These are phyloP conservation scores for Suhomyces coccinellae DNA, from an alignment of 1,139 yeast genomes.

Conservation along the genomic window DNA sequence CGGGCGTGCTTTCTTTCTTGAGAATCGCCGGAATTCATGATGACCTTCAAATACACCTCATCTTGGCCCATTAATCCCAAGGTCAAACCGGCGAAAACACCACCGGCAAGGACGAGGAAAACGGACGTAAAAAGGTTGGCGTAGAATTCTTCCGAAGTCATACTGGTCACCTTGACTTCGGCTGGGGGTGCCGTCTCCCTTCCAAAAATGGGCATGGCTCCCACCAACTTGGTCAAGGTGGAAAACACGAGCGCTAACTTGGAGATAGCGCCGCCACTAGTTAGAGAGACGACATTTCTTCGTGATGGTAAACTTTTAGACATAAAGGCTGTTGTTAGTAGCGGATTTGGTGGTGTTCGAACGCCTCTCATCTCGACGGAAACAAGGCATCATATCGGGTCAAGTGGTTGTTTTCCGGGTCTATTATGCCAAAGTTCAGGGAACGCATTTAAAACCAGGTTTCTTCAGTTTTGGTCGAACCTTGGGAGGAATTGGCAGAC, in stretches of 20 bases:
- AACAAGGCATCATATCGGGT: neutral
- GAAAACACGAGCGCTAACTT: conserved; percentile 23
- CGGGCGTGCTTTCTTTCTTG: conserved; percentile 70
- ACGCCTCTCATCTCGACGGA: no score
- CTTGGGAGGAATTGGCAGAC: no score
- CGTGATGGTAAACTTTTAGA: conserved; percentile 22
- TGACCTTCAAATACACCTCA: conserved; percentile 81
- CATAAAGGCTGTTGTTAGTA: conserved; percentile 19
- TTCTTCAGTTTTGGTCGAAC: no score
- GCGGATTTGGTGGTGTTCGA: neutral
- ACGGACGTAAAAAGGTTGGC: conserved; percentile 60
- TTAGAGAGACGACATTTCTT: conserved; percentile 27
- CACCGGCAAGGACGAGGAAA: conserved; percentile 79
- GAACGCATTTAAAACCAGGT: no score
- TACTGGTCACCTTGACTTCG: conserved; percentile 10
- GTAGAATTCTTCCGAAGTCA: conserved; percentile 50
- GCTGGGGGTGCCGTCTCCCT: conserved; percentile 3
- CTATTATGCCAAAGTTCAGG: no score
- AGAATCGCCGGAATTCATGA: conserved; percentile 57
- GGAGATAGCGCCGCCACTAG: conserved; percentile 21
- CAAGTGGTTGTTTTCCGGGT: neutral
- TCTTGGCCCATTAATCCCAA: conserved; percentile 97
- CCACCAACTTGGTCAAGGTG: conserved; percentile 28
- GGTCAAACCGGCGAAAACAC: conserved; percentile 94
- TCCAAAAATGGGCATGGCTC: conserved; percentile 16